Percentiles rank a stretch among this genome's conserved stretches.
Evolutionary conservation across 1,284 basidiomycete genomes (phyloP).

Genomic region (Pseudozyma tsukubaensis): DNA sequence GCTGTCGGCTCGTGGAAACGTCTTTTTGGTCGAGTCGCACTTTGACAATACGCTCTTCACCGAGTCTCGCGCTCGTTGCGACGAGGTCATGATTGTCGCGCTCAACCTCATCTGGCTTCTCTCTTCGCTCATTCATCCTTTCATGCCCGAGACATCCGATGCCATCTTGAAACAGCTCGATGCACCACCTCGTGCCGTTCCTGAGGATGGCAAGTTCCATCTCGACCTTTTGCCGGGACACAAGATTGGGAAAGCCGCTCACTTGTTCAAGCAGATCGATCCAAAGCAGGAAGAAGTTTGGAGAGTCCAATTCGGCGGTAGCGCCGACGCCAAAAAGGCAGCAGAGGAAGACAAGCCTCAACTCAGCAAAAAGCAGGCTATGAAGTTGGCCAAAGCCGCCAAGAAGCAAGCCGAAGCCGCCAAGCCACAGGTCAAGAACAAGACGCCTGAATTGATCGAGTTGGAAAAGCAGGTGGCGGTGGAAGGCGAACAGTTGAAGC

Average conservation of each 20-base stretch:
- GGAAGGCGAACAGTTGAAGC: conserved; percentile 56
- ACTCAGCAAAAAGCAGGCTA: conserved; percentile 65
- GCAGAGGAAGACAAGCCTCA: conserved; percentile 49
- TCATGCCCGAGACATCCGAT: conserved; percentile 91
- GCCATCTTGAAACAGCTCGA: conserved; percentile 88
- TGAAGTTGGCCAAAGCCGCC: conserved; percentile 63
- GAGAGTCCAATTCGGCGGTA: conserved; percentile 84
- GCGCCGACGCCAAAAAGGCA: conserved; percentile 46
- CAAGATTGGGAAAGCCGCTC: conserved; percentile 83
- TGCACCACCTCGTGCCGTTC: conserved; percentile 82
- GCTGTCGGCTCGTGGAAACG: conserved; percentile 90
- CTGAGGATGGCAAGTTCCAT: conserved; percentile 69
- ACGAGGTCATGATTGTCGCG: conserved; percentile 85
- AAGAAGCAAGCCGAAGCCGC: conserved; percentile 56
- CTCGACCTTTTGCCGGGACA: conserved; percentile 90
- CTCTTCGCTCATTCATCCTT: conserved; percentile 87
- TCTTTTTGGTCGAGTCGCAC: conserved; percentile 89
- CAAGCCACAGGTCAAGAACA: conserved; percentile 53
- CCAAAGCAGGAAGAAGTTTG: conserved; percentile 87
- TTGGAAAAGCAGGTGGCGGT: conserved; percentile 52
- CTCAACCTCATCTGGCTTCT: conserved; percentile 94
- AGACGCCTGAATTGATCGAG: conserved; percentile 58
- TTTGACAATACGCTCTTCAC: conserved; percentile 90
- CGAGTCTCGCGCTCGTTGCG: conserved; percentile 84
- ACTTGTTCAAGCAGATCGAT: conserved; percentile 94